These are phyloP conservation scores for Daedaleopsis nitida DNA, from an alignment of 768 basidiomycete species.

Conservation along the genomic window DNA sequence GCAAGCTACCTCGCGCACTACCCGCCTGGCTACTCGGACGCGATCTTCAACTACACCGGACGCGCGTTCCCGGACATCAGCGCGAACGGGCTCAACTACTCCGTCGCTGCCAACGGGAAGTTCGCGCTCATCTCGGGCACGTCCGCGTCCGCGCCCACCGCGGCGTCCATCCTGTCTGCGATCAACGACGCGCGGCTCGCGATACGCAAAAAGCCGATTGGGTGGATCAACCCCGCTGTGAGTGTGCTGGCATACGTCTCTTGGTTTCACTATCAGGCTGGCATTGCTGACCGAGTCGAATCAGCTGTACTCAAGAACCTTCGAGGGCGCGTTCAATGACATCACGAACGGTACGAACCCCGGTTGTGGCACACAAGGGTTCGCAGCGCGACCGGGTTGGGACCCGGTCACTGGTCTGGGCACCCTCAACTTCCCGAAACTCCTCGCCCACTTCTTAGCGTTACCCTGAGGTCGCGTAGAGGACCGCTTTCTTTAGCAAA, in stretches of 20 bases:
- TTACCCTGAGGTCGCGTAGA: conserved; percentile 4
- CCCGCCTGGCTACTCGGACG: conserved; percentile 36
- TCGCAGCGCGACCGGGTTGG: conserved; percentile 34
- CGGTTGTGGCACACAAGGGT: conserved; percentile 35
- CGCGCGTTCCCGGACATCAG: conserved; percentile 36
- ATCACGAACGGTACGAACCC: conserved; percentile 32
- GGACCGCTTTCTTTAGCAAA: too few relatives aligned
- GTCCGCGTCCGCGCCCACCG: conserved; percentile 61
- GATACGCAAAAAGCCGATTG: conserved; percentile 31
- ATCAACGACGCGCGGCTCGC: conserved; percentile 41
- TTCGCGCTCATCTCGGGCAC: conserved; percentile 53
- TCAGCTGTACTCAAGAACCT: conserved; percentile 47
- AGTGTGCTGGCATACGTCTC: neutral
- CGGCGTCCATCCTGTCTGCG: conserved; percentile 63
- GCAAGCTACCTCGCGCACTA: conserved; percentile 28
- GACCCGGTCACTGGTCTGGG: conserved; percentile 36
- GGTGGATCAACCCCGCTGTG: conserved; percentile 39
- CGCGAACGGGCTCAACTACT: conserved; percentile 39
- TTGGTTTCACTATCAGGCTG: neutral
- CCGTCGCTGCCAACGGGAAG: conserved; percentile 30
- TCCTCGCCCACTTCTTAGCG: conserved; percentile 12
- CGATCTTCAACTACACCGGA: conserved; percentile 37
- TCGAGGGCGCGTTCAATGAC: conserved; percentile 40
- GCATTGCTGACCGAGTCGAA: neutral
- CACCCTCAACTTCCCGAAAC: conserved; percentile 30